Base-by-base conservation (phyloP, 2,329 filamentous ascomycete species). In the Golovinomyces cichoracearum region DNA sequence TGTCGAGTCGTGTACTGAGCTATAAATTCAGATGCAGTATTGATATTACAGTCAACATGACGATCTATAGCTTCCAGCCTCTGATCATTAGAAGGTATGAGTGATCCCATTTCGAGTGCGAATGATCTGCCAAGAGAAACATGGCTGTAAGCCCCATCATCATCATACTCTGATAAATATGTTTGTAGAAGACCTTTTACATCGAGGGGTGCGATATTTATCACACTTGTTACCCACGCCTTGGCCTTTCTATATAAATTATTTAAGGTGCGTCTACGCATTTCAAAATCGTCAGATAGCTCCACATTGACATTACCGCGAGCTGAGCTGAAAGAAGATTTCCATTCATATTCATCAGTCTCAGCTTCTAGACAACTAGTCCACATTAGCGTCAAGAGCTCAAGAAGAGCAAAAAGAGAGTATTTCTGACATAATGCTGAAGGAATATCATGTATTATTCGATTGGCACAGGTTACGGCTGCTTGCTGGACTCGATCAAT, bases 1-100 rank as follows among this genome's bases (percentile, higher is more conserved):
- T 98, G 92, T 33, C 90, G 80, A 23, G 85, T 92, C 3, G 88
- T 95, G 61, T 98, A 98, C 60, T 98, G 88, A 1, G 90, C 85
- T 59, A 98, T 76, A 57, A 98, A 93, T 61, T 95, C 88, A 2
- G 90, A 95, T 0, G 83, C 85, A 10, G 86, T 85, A 61, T 95
- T 93, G 61, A 94, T 79, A 53, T 75, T 75, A 48, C 75, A 74
- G 45, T 79, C 75, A 3, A n/a, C 38, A 53, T 82, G 72, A 31
- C 71, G 72, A 55, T 92, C 83, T 45, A 98, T 76, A 5, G 83
- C 86, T 56, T 74, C 78, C 38, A 98, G 70, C 53, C 84, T 76
- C 58, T 92, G 84, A 60, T 98, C 88, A 9, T 80, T 86, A 4
- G 73, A 71, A 4, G 92, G 88, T 49, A 98, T 83, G 15, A 80